These are phyloP conservation scores for Fusarium coffeatum DNA, from an alignment of 2,329 filamentous ascomycete species.

Conservation along the genomic window DNA sequence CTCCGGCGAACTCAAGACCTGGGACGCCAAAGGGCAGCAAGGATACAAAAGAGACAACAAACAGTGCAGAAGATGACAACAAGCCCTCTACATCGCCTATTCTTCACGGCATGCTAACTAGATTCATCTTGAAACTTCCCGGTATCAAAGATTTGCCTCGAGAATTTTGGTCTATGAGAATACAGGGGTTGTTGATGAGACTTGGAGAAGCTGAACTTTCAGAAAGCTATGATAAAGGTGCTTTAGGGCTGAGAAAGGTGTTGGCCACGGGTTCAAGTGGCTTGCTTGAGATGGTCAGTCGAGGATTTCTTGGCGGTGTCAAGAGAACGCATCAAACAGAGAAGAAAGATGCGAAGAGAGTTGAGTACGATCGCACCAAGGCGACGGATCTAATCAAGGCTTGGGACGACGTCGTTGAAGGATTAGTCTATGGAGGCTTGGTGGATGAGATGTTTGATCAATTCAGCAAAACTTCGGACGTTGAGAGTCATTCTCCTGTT, in stretches of 20 bases:
- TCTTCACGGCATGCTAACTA: slow-evolving; percentile 74
- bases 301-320: slow-evolving; percentile 72
- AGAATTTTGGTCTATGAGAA: slow-evolving; percentile 73
- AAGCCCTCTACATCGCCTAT: slow-evolving; percentile 67
- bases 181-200: slow-evolving; percentile 69
- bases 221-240: slow-evolving; percentile 84
- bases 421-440: slow-evolving; percentile 74
- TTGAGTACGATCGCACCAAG: slow-evolving; percentile 68
- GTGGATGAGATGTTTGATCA: slow-evolving; percentile 73
- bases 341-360: neutral
- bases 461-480: slow-evolving; percentile 67
- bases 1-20: slow-evolving; percentile 42
- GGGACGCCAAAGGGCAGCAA: slow-evolving; percentile 45
- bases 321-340: slow-evolving; percentile 11
- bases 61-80: slow-evolving; percentile 38
- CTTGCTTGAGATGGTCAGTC: slow-evolving; percentile 74
- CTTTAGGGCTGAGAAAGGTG: slow-evolving; percentile 78
- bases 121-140: slow-evolving; percentile 73
- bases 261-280: slow-evolving; percentile 77
- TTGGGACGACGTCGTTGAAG: slow-evolving; percentile 75
- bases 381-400: slow-evolving; percentile 71
- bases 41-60: slow-evolving; percentile 9
- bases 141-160: slow-evolving; percentile 71
- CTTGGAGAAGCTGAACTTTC: slow-evolving; percentile 77
- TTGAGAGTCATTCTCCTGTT: slow-evolving; percentile 72